phyloP scores from a whole-genome alignment of 148 eudicot species.

The Rhododendron griersonianum region DNA sequence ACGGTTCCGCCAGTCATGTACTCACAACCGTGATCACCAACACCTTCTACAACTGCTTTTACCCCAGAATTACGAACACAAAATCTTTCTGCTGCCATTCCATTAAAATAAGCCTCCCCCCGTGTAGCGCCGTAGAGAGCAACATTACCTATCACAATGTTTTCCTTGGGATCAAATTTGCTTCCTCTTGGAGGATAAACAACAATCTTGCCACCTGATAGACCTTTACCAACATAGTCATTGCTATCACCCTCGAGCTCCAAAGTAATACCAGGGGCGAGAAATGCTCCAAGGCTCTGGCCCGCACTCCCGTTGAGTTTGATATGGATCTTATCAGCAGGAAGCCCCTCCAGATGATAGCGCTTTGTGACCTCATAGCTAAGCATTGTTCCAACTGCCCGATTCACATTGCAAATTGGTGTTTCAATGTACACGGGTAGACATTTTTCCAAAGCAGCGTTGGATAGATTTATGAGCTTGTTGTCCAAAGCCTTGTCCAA shows the following conservation, averaged over 20 bases:
- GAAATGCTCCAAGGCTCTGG: slow-evolving; percentile 96
- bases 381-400: slow-evolving; percentile 97
- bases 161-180: slow-evolving; percentile 90
- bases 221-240: slow-evolving; percentile 97
- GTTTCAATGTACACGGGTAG: slow-evolving; percentile 86
- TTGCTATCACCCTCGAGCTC: slow-evolving; percentile 99
- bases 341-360: slow-evolving; percentile 64
- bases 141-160: slow-evolving; percentile 95
- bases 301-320: slow-evolving; percentile 95
- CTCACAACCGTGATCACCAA: slow-evolving; percentile 99
- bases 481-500: slow-evolving; percentile 90
- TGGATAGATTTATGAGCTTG: slow-evolving; percentile 51
- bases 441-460: slow-evolving; percentile 69
- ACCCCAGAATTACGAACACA: slow-evolving; percentile 97
- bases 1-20: slow-evolving; percentile 99
- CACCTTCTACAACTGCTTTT: slow-evolving; percentile 96
- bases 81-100: slow-evolving; percentile 99
- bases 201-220: slow-evolving; percentile 90
- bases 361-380: slow-evolving; percentile 95
- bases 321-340: slow-evolving; percentile 79
- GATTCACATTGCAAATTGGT: slow-evolving; percentile 74
- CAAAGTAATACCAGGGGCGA: slow-evolving; percentile 79
- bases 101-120: slow-evolving; percentile 96
- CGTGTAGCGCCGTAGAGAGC: slow-evolving; percentile 89
- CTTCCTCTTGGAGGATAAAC: slow-evolving; percentile 92